Conservation (phyloP, 1,139 yeast genomes). For the Kodamaea arcana region DNA sequence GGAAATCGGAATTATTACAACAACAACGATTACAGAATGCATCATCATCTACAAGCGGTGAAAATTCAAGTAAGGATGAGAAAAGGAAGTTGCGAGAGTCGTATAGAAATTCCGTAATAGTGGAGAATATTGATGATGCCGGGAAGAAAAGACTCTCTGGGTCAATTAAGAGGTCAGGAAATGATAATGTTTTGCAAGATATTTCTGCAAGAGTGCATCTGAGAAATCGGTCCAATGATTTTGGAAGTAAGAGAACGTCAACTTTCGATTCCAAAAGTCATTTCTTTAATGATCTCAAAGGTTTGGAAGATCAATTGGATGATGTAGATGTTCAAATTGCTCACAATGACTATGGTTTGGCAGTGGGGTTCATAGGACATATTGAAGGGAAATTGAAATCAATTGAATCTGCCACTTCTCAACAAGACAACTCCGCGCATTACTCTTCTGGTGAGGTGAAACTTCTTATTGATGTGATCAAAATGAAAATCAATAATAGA, state of each 20-base stretch:
- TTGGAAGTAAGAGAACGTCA: constrained; percentile 15
- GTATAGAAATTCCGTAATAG: constrained; percentile 34
- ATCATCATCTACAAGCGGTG: constrained; percentile 9
- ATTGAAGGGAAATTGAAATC: constrained; percentile 31
- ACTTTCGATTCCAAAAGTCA: constrained; percentile 20
- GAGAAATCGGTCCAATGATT: constrained; percentile 49
- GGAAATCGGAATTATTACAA: constrained; percentile 56
- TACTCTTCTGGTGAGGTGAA: constrained; percentile 27
- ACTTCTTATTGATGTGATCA: constrained; percentile 35
- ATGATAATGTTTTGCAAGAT: constrained; percentile 45
- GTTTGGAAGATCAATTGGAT: constrained; percentile 59
- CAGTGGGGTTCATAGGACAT: constrained; percentile 49
- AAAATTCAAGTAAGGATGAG: constrained; percentile 23
- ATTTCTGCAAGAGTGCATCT: constrained; percentile 54
- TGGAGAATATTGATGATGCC: constrained; percentile 24
- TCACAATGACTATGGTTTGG: constrained; percentile 52
- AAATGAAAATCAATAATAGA: constrained; percentile 36
- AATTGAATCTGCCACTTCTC: constrained; percentile 13
- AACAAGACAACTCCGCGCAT: constrained; percentile 3
- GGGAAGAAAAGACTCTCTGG: constrained; percentile 26
- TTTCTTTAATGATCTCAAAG: constrained; percentile 42
- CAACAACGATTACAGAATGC: constrained; percentile 43
- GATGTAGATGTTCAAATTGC: constrained; percentile 66
- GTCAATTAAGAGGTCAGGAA: constrained; percentile 29
- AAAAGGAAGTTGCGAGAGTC: constrained; percentile 40